phyloP scores from a whole-genome alignment of 2,329 filamentous ascomycete species.

The Epichloe brachyelytri region DNA sequence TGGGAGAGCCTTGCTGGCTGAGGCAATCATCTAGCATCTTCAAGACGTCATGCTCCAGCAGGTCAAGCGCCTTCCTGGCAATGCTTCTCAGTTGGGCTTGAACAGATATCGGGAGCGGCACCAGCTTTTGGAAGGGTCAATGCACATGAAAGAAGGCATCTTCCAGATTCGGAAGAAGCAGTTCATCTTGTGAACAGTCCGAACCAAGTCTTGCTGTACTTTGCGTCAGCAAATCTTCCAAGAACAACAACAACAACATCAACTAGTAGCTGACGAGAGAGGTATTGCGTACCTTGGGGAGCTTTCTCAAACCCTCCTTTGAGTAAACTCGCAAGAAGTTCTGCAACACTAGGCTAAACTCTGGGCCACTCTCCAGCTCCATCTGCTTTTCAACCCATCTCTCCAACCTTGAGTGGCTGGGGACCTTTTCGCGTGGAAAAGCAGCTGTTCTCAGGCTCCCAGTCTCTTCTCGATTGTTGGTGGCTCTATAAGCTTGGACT shows the following conservation, averaged over 20 bases:
- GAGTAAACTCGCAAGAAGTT: conserved; percentile 26
- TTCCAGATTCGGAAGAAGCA: conserved; percentile 39
- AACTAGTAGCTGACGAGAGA: not conserved
- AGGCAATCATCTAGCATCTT: conserved; percentile 27
- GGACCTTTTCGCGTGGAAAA: conserved; percentile 24
- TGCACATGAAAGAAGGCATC: conserved; percentile 28
- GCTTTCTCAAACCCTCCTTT: conserved; percentile 18
- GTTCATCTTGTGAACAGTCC: conserved; percentile 31
- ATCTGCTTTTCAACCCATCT: conserved; percentile 27
- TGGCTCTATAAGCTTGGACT: conserved; percentile 24
- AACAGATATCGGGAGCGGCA: conserved; percentile 25
- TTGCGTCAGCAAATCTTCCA: conserved; percentile 7
- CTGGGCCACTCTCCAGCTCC: conserved; percentile 17
- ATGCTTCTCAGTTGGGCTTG: conserved; percentile 28
- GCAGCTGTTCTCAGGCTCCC: conserved; percentile 21
- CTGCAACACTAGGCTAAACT: conserved; percentile 22
- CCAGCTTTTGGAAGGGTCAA: conserved; percentile 24
- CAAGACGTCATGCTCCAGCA: conserved; percentile 26
- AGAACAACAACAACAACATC: not conserved
- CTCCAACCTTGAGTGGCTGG: conserved; percentile 22
- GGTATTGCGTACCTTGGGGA: conserved; percentile 24
- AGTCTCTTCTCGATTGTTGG: conserved; percentile 16
- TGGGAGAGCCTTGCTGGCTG: conserved; percentile 24
- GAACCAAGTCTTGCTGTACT: conserved; percentile 27
- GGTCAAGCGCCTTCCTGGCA: conserved; percentile 24